Evolutionary conservation across 2,329 filamentous ascomycete species (phyloP).

Genomic region (Talaromyces sp.): DNA sequence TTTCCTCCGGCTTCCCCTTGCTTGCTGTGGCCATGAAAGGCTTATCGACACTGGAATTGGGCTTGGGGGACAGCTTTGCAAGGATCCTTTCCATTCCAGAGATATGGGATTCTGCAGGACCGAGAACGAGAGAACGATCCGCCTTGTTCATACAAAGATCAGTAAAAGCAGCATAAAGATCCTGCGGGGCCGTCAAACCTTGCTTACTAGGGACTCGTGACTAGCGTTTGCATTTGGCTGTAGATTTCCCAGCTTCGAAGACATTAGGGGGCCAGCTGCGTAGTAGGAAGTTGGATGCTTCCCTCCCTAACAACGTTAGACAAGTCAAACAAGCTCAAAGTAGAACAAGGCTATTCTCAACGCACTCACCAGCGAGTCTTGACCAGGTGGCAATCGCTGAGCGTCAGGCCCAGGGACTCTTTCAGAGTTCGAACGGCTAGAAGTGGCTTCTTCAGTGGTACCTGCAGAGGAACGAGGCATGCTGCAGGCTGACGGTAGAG

Average conservation of each 20-base stretch:
- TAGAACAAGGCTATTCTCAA: background rate
- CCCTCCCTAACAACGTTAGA: slow-evolving; percentile 14
- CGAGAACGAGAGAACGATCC: slow-evolving; percentile 26
- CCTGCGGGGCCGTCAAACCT: slow-evolving; percentile 25
- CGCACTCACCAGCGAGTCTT: slow-evolving; percentile 5
- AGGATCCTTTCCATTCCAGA: slow-evolving; percentile 60
- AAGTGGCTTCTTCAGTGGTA: background rate
- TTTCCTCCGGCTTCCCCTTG: slow-evolving; percentile 67
- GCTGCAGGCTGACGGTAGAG: background rate
- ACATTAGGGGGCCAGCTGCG: slow-evolving; percentile 26
- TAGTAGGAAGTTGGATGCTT: slow-evolving; percentile 22
- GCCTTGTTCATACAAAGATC: slow-evolving; percentile 37
- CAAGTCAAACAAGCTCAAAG: background rate
- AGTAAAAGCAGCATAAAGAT: background rate
- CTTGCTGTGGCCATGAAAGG: slow-evolving; percentile 31
- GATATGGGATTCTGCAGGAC: slow-evolving; percentile 20
- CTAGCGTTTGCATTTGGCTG: slow-evolving; percentile 19
- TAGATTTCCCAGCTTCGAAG: slow-evolving; percentile 28
- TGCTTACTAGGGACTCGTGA: slow-evolving; percentile 24
- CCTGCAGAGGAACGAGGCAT: background rate
- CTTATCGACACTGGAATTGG: slow-evolving; percentile 15
- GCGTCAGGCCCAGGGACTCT: background rate
- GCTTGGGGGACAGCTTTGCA: slow-evolving; percentile 35
- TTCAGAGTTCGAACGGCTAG: background rate
- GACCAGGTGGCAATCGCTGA: background rate